Evolutionary conservation across 2,329 filamentous ascomycete genomes (phyloP).

Genomic region (Xylariomycetidae sp.): DNA sequence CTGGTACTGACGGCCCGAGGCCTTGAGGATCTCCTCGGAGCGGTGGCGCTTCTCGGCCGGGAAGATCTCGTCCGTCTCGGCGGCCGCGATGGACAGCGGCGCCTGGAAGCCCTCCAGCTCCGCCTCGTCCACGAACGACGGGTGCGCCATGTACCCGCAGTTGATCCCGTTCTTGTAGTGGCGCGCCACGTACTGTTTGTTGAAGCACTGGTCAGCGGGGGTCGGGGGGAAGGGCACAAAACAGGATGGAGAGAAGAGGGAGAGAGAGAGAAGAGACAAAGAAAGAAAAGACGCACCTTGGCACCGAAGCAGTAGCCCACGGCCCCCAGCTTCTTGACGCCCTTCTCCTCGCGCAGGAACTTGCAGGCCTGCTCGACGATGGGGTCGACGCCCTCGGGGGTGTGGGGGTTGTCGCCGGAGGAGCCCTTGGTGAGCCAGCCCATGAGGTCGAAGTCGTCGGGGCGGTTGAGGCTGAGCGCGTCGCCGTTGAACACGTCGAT

Average conservation of each 20-base stretch:
- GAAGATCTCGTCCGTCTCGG: conserved; percentile 62
- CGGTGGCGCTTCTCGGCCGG: conserved; percentile 56
- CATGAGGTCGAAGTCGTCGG: conserved; percentile 34
- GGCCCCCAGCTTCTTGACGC: conserved; percentile 53
- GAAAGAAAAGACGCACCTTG: conserved; percentile 41
- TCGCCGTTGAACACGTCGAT: conserved; percentile 68
- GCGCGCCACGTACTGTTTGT: conserved; percentile 57
- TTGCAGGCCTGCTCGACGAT: conserved; percentile 48
- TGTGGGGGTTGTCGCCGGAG: conserved; percentile 44
- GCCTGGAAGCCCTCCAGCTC: conserved; percentile 62
- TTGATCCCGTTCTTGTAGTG: conserved; percentile 59
- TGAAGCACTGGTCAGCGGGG: conserved; percentile 1
- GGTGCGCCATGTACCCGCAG: conserved; percentile 69
- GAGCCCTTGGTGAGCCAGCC: conserved; percentile 38
- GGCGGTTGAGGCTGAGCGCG: conserved; percentile 47
- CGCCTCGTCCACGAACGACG: conserved; percentile 63
- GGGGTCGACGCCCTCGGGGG: conserved; percentile 36
- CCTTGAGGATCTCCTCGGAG: conserved; percentile 56
- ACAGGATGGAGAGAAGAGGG: background rate
- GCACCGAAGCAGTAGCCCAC: conserved; percentile 73
- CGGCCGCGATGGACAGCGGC: conserved; percentile 61
- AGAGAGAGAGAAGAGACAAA: background rate
- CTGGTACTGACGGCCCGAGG: conserved; percentile 60
- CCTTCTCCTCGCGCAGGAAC: conserved; percentile 49
- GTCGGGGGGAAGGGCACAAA: background rate